Percentiles rank a stretch among this genome's conserved stretches.
Conservation (phyloP, 1,284 basidiomycete species). For the Mycosarcoma maydis region DNA sequence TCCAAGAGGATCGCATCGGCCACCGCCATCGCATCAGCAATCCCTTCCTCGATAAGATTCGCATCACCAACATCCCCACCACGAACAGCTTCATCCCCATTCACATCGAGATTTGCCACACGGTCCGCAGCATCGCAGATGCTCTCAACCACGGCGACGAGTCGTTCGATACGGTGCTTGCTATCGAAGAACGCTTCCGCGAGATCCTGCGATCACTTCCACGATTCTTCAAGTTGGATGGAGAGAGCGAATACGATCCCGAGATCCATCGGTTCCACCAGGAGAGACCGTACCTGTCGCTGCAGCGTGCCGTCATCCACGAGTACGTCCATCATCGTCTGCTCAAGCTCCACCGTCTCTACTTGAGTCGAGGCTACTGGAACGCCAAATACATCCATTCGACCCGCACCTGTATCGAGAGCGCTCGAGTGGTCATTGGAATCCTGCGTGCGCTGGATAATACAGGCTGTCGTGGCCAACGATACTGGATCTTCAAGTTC, state of each 20-base stretch:
- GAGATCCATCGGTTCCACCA: conserved; percentile 49
- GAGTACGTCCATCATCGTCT: conserved; percentile 55
- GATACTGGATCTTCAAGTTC: conserved; percentile 47
- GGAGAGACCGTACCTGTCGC: conserved; percentile 52
- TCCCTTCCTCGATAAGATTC: conserved; percentile 27
- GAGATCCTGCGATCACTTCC: conserved; percentile 44
- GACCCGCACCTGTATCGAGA: conserved; percentile 51
- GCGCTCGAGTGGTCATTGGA: conserved; percentile 41
- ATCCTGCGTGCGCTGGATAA: conserved; percentile 30
- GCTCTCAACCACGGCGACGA: conserved; percentile 33
- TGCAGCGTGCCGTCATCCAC: conserved; percentile 54
- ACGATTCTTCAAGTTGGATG: conserved; percentile 51
- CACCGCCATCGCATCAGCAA: conserved; percentile 14
- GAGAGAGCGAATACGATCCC: conserved; percentile 53
- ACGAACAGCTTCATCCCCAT: conserved; percentile 53
- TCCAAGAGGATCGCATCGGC: conserved; percentile 4
- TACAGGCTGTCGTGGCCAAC: conserved; percentile 28
- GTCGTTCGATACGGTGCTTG: conserved; percentile 48
- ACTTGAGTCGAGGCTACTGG: conserved; percentile 55
- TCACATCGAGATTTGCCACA: conserved; percentile 48
- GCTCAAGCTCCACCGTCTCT: conserved; percentile 56
- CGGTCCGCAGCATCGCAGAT: conserved; percentile 44
- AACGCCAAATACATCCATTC: conserved; percentile 56
- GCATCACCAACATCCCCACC: conserved; percentile 27
- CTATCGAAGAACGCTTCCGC: conserved; percentile 50